Percentiles rank a stretch among this genome's conserved stretches.
phyloP scores from a whole-genome alignment of 176 grass and related monocot species.

The Thalia dealbata region DNA sequence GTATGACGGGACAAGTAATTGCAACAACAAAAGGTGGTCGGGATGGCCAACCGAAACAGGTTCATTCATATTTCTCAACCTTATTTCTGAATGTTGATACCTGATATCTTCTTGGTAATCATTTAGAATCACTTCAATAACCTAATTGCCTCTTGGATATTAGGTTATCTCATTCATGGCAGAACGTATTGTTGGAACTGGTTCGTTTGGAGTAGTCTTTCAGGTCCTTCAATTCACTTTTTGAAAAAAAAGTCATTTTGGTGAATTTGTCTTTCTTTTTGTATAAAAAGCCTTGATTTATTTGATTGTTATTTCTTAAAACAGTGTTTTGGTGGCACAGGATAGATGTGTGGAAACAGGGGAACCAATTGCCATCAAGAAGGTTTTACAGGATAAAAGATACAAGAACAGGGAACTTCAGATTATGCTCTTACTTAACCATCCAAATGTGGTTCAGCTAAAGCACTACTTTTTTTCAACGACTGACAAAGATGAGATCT shows the following conservation, averaged over 20 bases:
- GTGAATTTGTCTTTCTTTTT: no score
- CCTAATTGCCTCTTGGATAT: conserved; percentile 30
- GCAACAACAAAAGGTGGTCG: conserved; percentile 78
- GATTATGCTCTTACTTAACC: conserved; percentile 19
- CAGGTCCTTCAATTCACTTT: neutral
- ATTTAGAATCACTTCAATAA: conserved; percentile 8
- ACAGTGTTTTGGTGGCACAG: neutral
- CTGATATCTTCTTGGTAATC: neutral
- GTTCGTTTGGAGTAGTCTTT: conserved; percentile 22
- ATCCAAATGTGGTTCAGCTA: conserved; percentile 21
- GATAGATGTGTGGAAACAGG: conserved; percentile 19
- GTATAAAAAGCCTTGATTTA: no score
- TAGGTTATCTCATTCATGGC: conserved; percentile 65
- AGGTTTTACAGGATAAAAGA: conserved; percentile 22
- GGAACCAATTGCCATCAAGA: conserved; percentile 17
- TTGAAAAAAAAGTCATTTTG: neutral
- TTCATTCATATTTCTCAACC: conserved; percentile 8
- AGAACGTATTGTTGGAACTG: conserved; percentile 16
- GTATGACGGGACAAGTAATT: conserved; percentile 76
- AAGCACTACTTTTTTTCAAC: conserved; percentile 21
- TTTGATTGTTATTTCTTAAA: no score
- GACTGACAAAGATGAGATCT: conserved; percentile 12
- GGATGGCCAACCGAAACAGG: conserved; percentile 95
- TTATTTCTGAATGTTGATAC: no score
- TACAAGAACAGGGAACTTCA: conserved; percentile 23